Percentiles rank a stretch among this genome's conserved stretches.
Conservation (phyloP, 108 stramenopile species). For the Skeletonema menzelii region DNA sequence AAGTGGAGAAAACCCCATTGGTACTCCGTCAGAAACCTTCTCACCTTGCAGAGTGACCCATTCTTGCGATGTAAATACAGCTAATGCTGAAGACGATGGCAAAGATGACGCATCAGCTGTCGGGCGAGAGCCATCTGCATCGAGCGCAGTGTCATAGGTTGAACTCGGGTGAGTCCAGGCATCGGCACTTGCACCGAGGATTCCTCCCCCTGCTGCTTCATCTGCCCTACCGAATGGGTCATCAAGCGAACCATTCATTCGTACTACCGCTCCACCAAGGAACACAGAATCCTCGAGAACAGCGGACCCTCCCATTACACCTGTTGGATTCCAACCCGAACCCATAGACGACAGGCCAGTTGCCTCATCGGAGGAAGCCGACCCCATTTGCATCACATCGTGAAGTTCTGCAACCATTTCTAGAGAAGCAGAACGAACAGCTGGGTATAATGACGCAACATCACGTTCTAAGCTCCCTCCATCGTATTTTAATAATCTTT, state of each 20-base stretch:
- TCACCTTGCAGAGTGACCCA: slow-evolving; percentile 70
- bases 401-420: slow-evolving; percentile 72
- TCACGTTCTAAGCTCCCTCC: slow-evolving; percentile 62
- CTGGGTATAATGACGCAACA: slow-evolving; percentile 77
- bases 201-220: slow-evolving; percentile 34
- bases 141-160: not conserved
- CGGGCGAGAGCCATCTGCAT: slow-evolving; percentile 19
- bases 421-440: slow-evolving; percentile 68
- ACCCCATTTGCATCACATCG: slow-evolving; percentile 70
- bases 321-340: slow-evolving; percentile 23
- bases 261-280: slow-evolving; percentile 40
- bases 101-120: slow-evolving; percentile 11
- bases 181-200: slow-evolving; percentile 47
- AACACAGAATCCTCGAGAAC: slow-evolving; percentile 63
- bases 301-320: slow-evolving; percentile 78
- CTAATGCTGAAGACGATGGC: slow-evolving; percentile 52
- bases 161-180: slow-evolving; percentile 49
- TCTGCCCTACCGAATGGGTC: slow-evolving; percentile 20
- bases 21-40: slow-evolving; percentile 10
- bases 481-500: slow-evolving; percentile 66
- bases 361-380: slow-evolving; percentile 44
- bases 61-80: slow-evolving; percentile 71
- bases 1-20: slow-evolving; percentile 62
- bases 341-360: slow-evolving; percentile 34
- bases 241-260: slow-evolving; percentile 8